Conservation (phyloP, 371 early-diverging fungal species). For the Mucor ambiguus region DNA sequence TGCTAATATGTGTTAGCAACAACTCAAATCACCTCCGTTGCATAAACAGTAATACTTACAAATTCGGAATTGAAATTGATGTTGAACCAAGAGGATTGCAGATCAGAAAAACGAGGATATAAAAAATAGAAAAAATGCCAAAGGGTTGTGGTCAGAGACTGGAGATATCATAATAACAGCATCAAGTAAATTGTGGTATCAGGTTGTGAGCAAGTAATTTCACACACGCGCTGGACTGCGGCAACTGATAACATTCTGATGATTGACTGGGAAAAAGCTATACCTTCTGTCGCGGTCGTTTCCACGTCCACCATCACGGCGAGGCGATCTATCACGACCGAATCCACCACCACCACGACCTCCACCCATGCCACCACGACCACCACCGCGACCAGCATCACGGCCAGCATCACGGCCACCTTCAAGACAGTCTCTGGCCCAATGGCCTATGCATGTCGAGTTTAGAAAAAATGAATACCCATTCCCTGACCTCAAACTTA, state of each 20-base stretch:
- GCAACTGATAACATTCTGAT: conserved; percentile 18
- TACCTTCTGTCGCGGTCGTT: conserved; percentile 46
- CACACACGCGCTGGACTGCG: conserved; percentile 21
- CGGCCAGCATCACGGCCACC: conserved; percentile 36
- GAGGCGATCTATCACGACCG: conserved; percentile 35
- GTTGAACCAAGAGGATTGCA: not conserved
- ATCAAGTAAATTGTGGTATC: conserved; percentile 9
- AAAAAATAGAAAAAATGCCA: conserved; percentile 16
- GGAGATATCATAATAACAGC: conserved; percentile 2
- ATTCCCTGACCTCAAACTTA: conserved; percentile 11
- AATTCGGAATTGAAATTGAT: not conserved
- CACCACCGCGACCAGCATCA: conserved; percentile 7
- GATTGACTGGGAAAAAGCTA: conserved; percentile 11
- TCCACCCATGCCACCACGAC: conserved; percentile 16
- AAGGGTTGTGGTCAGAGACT: conserved; percentile 16
- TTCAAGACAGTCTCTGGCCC: conserved; percentile 74
- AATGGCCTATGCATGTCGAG: conserved; percentile 56
- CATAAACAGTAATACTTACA: not conserved
- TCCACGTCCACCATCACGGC: conserved; percentile 18
- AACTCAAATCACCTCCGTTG: not conserved
- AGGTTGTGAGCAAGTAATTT: not conserved
- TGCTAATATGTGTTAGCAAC: not conserved
- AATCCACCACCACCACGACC: conserved; percentile 17
- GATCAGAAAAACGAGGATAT: not conserved
- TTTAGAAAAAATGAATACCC: not conserved